Evolutionary conservation across 2,329 filamentous ascomycete species (phyloP).

Genomic region (Trichoderma sp.): DNA sequence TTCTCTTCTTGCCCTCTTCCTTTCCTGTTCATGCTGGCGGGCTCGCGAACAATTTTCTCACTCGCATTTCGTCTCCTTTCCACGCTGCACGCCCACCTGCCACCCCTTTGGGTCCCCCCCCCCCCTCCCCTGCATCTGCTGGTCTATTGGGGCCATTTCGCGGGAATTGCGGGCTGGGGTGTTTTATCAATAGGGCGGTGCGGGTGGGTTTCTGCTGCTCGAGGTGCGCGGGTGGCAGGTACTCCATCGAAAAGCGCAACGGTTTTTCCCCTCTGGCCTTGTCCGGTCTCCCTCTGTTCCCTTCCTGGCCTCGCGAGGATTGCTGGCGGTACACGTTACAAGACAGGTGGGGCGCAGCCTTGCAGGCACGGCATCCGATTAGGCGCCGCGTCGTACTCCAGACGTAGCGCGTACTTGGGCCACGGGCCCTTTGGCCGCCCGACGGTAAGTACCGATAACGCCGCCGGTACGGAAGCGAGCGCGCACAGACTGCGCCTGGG

Average conservation of each 20-base stretch:
- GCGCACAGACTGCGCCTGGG: background rate
- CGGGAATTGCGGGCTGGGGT: slow-evolving; percentile 26
- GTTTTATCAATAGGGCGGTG: slow-evolving; percentile 20
- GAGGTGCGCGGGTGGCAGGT: slow-evolving; percentile 7
- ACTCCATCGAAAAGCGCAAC: slow-evolving; percentile 11
- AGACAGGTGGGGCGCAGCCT: slow-evolving; percentile 24
- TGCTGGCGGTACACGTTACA: background rate
- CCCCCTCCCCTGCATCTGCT: slow-evolving; percentile 17
- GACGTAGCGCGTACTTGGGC: background rate
- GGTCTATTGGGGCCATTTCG: slow-evolving; percentile 22
- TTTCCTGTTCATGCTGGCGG: slow-evolving; percentile 1
- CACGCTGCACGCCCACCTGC: slow-evolving; percentile 14
- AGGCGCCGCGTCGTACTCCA: slow-evolving; percentile 22
- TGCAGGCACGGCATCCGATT: slow-evolving; percentile 25
- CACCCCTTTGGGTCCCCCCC: slow-evolving; percentile 6
- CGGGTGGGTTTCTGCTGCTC: slow-evolving; percentile 14
- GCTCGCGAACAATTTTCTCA: slow-evolving; percentile 18
- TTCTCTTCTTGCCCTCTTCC: background rate
- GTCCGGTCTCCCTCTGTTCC: background rate
- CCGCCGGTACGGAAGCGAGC: background rate
- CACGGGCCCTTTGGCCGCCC: background rate
- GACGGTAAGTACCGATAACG: background rate
- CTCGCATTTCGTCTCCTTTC: slow-evolving; percentile 18
- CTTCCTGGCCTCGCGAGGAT: background rate
- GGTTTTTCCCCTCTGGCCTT: background rate